Evolutionary conservation across 2,329 filamentous ascomycete genomes (phyloP), one percentile per base, ranked within the genome.

Genomic region (Pseudogymnoascus sp.): DNA sequence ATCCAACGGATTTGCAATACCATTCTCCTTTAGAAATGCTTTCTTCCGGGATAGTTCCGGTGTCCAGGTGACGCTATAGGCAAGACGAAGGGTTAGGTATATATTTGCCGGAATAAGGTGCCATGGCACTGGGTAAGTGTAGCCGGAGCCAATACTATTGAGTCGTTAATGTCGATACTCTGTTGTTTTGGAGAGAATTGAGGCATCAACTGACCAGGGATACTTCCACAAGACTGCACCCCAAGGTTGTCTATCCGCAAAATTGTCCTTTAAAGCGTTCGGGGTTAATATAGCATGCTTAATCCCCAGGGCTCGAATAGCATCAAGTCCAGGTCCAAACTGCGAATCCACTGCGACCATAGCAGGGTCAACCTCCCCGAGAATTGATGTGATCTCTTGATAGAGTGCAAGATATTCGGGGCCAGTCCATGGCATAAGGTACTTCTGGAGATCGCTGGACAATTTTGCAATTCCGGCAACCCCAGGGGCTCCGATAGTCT

Each of bases 111-210:
- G 76, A 11, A 80, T 72, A 1, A 76, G 68, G 50, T 73, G 71
- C 73, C 71, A 77, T 1, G 80, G 80, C 0, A 83, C 71, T 3
- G 80, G 80, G 62, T 77, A 82, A 0, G 75, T 67, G 31, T 77
- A 78, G 4, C 74, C 78, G 0, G 80, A 79, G 13, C 76, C 77
- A 0, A 77, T 73, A 11, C 79, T 80, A 17, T 5, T 19, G 4
- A 19, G 7, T 33, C 31, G 9, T 44, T 56, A 35, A 62, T 11
- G 64, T 56, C 33, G 9, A 31, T 31, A 31, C 29, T 10, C 29
- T 10, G 10, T 59, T 31, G 15, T 15, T 21, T 19, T 11, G 9
- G 7, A 1, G 44, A 9, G 37, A 66, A 42, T 67, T 65, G 35
- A 53, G 7, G 2, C 53, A 15, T n/a, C 4, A 56, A 75, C 75